phyloP scores from a whole-genome alignment of 2,329 filamentous ascomycete species.

The Elsinoe batatas region DNA sequence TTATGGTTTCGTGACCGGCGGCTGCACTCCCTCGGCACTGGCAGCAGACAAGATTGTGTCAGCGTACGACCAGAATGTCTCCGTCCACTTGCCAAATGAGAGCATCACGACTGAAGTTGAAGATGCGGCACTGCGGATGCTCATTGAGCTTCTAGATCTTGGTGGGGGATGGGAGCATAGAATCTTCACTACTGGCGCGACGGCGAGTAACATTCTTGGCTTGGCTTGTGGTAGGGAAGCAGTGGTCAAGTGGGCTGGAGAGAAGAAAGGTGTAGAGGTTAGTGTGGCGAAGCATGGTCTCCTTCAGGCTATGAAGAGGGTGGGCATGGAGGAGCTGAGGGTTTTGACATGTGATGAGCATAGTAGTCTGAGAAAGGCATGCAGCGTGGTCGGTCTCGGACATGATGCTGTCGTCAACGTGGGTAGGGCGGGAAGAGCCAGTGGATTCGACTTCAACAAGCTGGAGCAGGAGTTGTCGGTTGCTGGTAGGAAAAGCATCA shows the following conservation, averaged over 20 bases:
- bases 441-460: slow-evolving; percentile 57
- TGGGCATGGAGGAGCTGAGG: slow-evolving; percentile 59
- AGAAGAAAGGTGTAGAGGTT: slow-evolving; percentile 19
- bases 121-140: slow-evolving; percentile 57
- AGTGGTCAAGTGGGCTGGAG: slow-evolving; percentile 41
- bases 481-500: slow-evolving; percentile 52
- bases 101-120: slow-evolving; percentile 69
- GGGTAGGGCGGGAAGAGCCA: slow-evolving; percentile 45
- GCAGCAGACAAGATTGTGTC: slow-evolving; percentile 79
- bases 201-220: slow-evolving; percentile 55
- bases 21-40: slow-evolving; percentile 65
- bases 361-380: slow-evolving; percentile 75
- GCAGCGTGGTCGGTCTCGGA: slow-evolving; percentile 71
- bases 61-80: slow-evolving; percentile 71
- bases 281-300: slow-evolving; percentile 63
- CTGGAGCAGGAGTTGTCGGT: slow-evolving; percentile 53
- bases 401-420: slow-evolving; percentile 57
- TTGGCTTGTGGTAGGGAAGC: slow-evolving; percentile 63
- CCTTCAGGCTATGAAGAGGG: slow-evolving; percentile 52
- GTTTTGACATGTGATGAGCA: slow-evolving; percentile 75
- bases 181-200: slow-evolving; percentile 69
- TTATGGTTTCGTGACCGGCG: slow-evolving; percentile 84
- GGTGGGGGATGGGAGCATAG: slow-evolving; percentile 56
- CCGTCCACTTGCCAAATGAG: slow-evolving; percentile 70
- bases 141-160: slow-evolving; percentile 58